phyloP scores from a whole-genome alignment of 306 rosid species.

The Cicer yamashitae region DNA sequence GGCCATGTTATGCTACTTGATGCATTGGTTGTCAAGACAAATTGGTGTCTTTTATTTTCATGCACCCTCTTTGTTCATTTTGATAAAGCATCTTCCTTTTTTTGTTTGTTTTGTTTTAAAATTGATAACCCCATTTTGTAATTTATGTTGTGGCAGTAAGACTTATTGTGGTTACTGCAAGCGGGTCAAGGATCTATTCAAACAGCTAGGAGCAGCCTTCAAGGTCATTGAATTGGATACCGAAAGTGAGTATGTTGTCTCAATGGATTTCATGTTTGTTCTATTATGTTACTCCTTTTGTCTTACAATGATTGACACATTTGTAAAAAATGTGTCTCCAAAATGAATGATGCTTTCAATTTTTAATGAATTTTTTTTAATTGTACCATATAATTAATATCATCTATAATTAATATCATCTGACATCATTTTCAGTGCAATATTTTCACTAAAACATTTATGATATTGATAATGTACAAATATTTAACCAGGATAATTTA shows the following conservation, averaged over 20 bases:
- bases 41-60: background rate
- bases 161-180: slow-evolving; percentile 83
- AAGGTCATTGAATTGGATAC: slow-evolving; percentile 75
- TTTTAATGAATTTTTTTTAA: too few relatives aligned
- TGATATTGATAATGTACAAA: background rate
- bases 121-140: slow-evolving; percentile 1
- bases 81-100: background rate
- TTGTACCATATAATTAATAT: too few relatives aligned
- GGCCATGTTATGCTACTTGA: background rate
- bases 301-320: too few relatives aligned
- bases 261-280: slow-evolving; percentile 3
- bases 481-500: too few relatives aligned
- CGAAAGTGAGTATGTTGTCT: slow-evolving; percentile 55
- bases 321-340: too few relatives aligned
- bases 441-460: too few relatives aligned
- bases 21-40: background rate
- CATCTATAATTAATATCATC: too few relatives aligned
- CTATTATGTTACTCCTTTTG: background rate
- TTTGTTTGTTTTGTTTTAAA: background rate
- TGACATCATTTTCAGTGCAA: too few relatives aligned
- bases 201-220: slow-evolving; percentile 63
- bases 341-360: too few relatives aligned
- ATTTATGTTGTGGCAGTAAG: slow-evolving; percentile 62
- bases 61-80: background rate
- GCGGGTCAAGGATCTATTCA: slow-evolving; percentile 68